Conservation (phyloP, 2,329 filamentous ascomycete genomes). For the Aphanoascus verrucosus region DNA sequence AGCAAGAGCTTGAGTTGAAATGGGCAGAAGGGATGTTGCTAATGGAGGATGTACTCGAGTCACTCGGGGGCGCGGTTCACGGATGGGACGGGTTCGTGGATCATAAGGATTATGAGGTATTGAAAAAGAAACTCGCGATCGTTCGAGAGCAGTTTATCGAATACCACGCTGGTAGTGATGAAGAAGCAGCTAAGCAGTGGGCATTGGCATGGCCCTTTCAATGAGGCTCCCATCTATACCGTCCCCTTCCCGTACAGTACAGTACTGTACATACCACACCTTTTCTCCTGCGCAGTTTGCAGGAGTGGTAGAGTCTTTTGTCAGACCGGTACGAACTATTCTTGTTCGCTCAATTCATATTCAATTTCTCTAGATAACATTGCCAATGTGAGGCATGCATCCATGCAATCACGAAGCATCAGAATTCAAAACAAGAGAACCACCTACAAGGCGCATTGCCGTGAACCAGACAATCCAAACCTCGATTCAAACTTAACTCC, state of each 20-base stretch:
- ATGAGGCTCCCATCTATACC: no score
- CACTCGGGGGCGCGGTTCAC: neutral
- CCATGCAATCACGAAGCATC: neutral
- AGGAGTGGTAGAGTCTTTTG: no score
- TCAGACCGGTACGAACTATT: neutral
- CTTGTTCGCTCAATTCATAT: neutral
- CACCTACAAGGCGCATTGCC: no score
- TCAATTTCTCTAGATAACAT: neutral
- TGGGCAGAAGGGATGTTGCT: slow-evolving; percentile 10
- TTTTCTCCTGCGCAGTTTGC: no score
- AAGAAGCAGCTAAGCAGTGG: slow-evolving; percentile 7
- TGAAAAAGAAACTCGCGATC: slow-evolving; percentile 9
- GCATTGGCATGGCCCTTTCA: neutral
- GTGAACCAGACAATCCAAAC: no score
- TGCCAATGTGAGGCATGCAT: neutral
- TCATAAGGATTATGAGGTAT: slow-evolving; percentile 7
- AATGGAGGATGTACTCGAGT: slow-evolving; percentile 8
- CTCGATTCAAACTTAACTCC: no score
- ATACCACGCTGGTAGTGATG: slow-evolving; percentile 4
- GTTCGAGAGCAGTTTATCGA: slow-evolving; percentile 10
- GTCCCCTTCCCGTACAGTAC: no score
- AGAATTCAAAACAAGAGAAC: neutral
- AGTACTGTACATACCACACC: no score
- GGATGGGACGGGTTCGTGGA: slow-evolving; percentile 7
- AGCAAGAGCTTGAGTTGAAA: slow-evolving; percentile 7